Evolutionary conservation across 805 yeast genomes (phyloP), one percentile per base, ranked within the genome.

Genomic region (Starmerella bombicola): DNA sequence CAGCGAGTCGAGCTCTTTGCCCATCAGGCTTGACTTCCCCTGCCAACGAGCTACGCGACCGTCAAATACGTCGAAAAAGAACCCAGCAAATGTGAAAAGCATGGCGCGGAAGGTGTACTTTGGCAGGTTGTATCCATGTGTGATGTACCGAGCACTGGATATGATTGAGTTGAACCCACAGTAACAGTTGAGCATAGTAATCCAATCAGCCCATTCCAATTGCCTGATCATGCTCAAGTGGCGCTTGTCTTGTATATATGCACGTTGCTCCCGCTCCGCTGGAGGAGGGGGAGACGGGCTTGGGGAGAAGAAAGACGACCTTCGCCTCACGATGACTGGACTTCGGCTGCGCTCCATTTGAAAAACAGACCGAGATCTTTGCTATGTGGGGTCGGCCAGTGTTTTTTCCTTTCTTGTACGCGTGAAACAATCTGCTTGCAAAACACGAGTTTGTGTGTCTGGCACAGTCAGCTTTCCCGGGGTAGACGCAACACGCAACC

Each of bases 31-130:
- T 2, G 93, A 74, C 65, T 86, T 84, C 59, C 85, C 80, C 64
- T 95, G 74, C 65, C 91, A 71, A 56, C 98, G 73, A 3, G 98
- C 98, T 6, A 88, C 98, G 54, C 93, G 76, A 26, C 98, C 98
- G 59, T 91, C 98, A 59, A 91, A 81, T 59, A 91, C 85, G 61
- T 88, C 98, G 60, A 88, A 88, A 58, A 91, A 84, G 55, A 88
- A 73, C 4, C 98, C 98, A 51, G 88, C 66, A n/a, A 81, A 69
- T 33, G 85, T 83, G 63, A 81, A 84, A 50, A 80, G 76, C 64
- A 85, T 86, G 2, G 97, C 95, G 53, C 95, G 70, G 63, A 80
- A 88, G n/a, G 62, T 54, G 43, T 59, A 53, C 58, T 80, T 80
- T 30, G 42, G 41, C 55, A 76, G 80, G 6, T 74, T 63, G 50